phyloP scores from a whole-genome alignment of 2,329 filamentous ascomycete genomes.

The Arthrobotrys pseudoclavata region DNA sequence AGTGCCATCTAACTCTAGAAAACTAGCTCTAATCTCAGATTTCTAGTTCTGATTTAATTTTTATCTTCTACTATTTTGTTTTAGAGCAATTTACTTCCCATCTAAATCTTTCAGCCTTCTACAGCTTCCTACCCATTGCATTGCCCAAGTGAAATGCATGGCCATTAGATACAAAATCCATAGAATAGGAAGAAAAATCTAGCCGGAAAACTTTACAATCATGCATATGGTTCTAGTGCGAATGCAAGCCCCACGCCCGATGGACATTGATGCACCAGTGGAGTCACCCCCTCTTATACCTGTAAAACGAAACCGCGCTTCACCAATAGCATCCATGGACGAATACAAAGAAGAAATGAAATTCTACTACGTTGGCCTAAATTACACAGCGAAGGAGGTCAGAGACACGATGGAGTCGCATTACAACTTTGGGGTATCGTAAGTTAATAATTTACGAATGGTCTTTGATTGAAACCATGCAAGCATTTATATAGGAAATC shows the following conservation, averaged over 20 bases:
- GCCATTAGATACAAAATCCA: no score
- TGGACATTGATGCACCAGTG: background rate
- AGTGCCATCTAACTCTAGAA: background rate
- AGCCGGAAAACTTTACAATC: background rate
- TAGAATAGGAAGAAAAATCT: background rate
- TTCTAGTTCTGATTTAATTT: no score
- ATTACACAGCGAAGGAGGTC: conserved; percentile 22
- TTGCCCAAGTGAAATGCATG: no score
- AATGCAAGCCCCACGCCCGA: background rate
- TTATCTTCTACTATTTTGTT: no score
- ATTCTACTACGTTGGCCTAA: conserved; percentile 34
- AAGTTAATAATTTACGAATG: conserved; percentile 1
- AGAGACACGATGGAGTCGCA: conserved; percentile 39
- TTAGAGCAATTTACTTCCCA: no score
- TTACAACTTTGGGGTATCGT: conserved; percentile 41
- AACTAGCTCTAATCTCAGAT: background rate
- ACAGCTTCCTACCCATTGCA: no score
- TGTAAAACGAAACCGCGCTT: conserved; percentile 33
- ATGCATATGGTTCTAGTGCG: background rate
- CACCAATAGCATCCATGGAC: conserved; percentile 16
- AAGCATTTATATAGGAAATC: no score
- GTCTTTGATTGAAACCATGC: background rate
- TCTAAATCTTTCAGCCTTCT: background rate
- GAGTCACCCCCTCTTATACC: background rate
- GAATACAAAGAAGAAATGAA: conserved; percentile 44